Percentiles rank a stretch among this genome's conserved stretches.
These are phyloP conservation scores for Scheffersomyces segobiensis DNA, from an alignment of 1,139 yeast genomes.

Conservation along the genomic window DNA sequence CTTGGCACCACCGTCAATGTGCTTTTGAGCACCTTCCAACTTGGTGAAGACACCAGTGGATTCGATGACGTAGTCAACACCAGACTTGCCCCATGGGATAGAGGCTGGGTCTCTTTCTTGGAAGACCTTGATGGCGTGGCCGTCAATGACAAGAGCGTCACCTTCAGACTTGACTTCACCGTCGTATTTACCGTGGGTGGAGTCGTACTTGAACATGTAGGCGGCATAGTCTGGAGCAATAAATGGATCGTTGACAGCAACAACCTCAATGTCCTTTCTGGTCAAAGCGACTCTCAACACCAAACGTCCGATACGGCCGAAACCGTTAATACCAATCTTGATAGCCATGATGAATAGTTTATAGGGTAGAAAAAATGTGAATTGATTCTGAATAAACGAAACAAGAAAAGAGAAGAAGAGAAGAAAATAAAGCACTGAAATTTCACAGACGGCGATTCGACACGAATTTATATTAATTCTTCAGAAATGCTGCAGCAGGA, in stretches of 20 bases:
- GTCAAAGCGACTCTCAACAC: slow-evolving; percentile 76
- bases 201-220: slow-evolving; percentile 86
- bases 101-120: slow-evolving; percentile 77
- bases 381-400: background rate
- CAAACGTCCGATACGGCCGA: slow-evolving; percentile 88
- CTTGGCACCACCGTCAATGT: slow-evolving; percentile 85
- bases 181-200: slow-evolving; percentile 76
- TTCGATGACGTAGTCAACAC: slow-evolving; percentile 80
- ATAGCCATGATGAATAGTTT: slow-evolving; percentile 19
- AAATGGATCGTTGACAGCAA: slow-evolving; percentile 84
- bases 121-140: slow-evolving; percentile 66
- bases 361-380: background rate
- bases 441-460: slow-evolving; percentile 4
- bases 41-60: slow-evolving; percentile 90
- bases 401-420: slow-evolving; percentile 2
- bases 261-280: slow-evolving; percentile 72
- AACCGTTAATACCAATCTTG: slow-evolving; percentile 78
- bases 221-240: slow-evolving; percentile 82
- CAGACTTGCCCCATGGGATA: slow-evolving; percentile 80
- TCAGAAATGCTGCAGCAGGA: background rate
- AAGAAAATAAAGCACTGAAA: background rate
- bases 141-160: slow-evolving; percentile 61
- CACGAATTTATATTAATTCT: slow-evolving; percentile 9
- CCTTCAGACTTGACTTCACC: slow-evolving; percentile 68
- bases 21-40: slow-evolving; percentile 74